Evolutionary conservation across 169 alveolate species (phyloP).

Genomic region (Babesia caballi): DNA sequence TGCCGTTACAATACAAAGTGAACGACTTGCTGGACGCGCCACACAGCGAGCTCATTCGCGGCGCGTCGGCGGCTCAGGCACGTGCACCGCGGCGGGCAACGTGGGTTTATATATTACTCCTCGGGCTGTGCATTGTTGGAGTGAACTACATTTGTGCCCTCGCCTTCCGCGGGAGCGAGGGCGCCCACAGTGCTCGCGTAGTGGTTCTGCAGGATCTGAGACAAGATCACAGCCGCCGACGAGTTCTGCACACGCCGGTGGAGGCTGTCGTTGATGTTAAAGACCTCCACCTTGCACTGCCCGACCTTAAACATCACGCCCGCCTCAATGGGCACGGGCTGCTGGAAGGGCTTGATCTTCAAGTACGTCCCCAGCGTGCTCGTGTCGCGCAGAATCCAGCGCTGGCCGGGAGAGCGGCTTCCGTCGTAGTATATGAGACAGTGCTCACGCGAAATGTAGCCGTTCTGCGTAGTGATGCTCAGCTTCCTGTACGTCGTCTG

Average conservation of each 20-base stretch:
- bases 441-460: constrained; percentile 87
- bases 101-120: constrained; percentile 20
- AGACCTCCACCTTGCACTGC: constrained; percentile 84
- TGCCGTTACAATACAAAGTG: no score
- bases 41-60: not conserved
- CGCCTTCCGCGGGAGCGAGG: not conserved
- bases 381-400: constrained; percentile 84
- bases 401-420: constrained; percentile 65
- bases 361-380: constrained; percentile 87
- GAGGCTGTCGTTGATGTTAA: constrained; percentile 54
- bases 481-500: constrained; percentile 74
- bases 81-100: not conserved
- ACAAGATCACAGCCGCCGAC: constrained; percentile 59
- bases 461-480: constrained; percentile 80
- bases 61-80: not conserved
- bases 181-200: constrained; percentile 2
- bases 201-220: constrained; percentile 62
- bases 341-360: constrained; percentile 80
- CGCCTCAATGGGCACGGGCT: constrained; percentile 78
- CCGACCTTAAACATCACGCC: constrained; percentile 85
- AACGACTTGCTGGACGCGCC: no score
- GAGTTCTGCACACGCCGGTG: constrained; percentile 55
- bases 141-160: constrained; percentile 9
- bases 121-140: constrained; percentile 13
- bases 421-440: constrained; percentile 86